Percentiles rank a stretch among this genome's conserved stretches.
phyloP scores from a whole-genome alignment of 225 moss, liverwort and hornwort species.

The Takakia lepidozioides region DNA sequence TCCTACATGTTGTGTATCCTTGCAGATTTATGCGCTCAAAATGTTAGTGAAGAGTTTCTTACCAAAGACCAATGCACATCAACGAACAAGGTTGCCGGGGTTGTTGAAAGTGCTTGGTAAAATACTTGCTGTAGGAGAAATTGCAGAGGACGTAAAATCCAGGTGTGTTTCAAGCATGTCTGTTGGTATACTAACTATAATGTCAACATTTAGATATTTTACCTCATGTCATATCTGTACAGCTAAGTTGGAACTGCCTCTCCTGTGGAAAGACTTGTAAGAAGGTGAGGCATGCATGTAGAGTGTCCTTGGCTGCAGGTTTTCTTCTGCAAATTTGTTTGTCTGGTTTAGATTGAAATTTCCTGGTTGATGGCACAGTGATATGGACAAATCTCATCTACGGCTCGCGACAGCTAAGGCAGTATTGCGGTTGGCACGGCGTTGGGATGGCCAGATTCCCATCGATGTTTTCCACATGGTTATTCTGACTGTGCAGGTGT shows the following conservation, averaged over 20 bases:
- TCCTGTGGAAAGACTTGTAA: too few relatives aligned
- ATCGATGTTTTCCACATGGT: constrained; percentile 68
- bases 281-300: too few relatives aligned
- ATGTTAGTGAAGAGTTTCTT: constrained; percentile 89
- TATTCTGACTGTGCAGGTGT: constrained; percentile 66
- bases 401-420: constrained; percentile 94
- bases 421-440: constrained; percentile 73
- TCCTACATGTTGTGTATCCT: too few relatives aligned
- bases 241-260: too few relatives aligned
- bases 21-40: constrained; percentile 86
- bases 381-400: constrained; percentile 79
- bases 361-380: constrained; percentile 34
- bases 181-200: too few relatives aligned
- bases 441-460: constrained; percentile 89
- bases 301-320: too few relatives aligned
- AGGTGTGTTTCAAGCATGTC: constrained; percentile 35
- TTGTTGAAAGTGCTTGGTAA: constrained; percentile 70
- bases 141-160: constrained; percentile 83
- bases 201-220: too few relatives aligned
- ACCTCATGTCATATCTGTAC: too few relatives aligned
- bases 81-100: constrained; percentile 73
- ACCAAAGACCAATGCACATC: constrained; percentile 81
- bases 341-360: too few relatives aligned
- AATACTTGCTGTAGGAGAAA: constrained; percentile 78
- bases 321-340: too few relatives aligned